phyloP scores from a whole-genome alignment of 306 rosid species.

The Trichosanthes cucumerina region DNA sequence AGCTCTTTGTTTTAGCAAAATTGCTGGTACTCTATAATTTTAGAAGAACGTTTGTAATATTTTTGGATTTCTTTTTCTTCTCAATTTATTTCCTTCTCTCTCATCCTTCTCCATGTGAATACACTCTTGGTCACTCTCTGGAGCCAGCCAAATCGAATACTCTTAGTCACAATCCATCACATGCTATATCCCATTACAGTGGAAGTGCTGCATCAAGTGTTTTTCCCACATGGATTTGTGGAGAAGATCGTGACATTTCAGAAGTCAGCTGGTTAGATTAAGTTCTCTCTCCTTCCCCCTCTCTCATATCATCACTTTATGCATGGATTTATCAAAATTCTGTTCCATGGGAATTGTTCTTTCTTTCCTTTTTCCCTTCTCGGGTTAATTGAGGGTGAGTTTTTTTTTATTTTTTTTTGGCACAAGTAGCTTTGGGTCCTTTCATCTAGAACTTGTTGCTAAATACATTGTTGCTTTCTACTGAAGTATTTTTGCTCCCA shows the following conservation, averaged over 20 bases:
- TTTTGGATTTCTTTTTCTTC: constrained; percentile 35
- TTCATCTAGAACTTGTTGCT: neutral
- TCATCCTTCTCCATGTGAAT: constrained; percentile 76
- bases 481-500: neutral
- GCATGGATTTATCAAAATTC: neutral
- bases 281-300: constrained; percentile 54
- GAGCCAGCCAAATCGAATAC: constrained; percentile 99
- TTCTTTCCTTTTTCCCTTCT: constrained; percentile 10
- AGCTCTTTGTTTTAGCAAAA: neutral
- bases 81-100: constrained; percentile 85
- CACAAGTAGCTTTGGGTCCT: neutral
- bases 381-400: neutral
- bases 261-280: constrained; percentile 99
- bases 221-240: constrained; percentile 95
- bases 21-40: neutral
- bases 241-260: constrained; percentile 99
- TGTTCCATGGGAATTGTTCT: neutral
- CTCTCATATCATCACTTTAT: constrained; percentile 3
- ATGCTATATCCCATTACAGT: constrained; percentile 98
- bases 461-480: neutral
- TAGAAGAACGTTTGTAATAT: neutral
- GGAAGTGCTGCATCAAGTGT: constrained; percentile 99
- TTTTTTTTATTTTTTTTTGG: neutral
- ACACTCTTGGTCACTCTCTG: constrained; percentile 57
- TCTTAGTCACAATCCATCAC: constrained; percentile 95